Percentiles rank a stretch among this genome's conserved stretches.
These are phyloP conservation scores for Aphanomyces invadans DNA, from an alignment of 352 stramenopile genomes.

Conservation along the genomic window DNA sequence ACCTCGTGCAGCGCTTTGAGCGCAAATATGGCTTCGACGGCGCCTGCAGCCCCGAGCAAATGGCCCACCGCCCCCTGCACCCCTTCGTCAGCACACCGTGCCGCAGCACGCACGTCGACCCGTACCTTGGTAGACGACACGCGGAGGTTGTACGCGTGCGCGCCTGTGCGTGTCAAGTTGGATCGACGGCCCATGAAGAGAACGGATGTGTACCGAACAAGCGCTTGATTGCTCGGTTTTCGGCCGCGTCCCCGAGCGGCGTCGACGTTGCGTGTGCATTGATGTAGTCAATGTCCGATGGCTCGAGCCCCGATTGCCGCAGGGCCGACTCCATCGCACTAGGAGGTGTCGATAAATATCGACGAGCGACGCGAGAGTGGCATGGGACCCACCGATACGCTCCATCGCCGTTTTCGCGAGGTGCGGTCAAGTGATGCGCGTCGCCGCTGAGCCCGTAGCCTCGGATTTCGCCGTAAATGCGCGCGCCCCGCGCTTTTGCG, in stretches of 20 bases:
- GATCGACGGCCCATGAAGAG: background rate
- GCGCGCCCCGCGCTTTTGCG: conserved; percentile 85
- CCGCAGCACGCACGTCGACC: background rate
- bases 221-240: conserved; percentile 86
- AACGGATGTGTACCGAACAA: conserved; percentile 44
- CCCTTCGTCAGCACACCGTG: conserved; percentile 4
- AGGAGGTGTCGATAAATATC: conserved; percentile 48
- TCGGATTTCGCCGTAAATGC: conserved; percentile 92
- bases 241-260: conserved; percentile 92
- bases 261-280: conserved; percentile 99
- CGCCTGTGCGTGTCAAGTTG: conserved; percentile 7
- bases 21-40: conserved; percentile 93
- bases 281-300: conserved; percentile 93
- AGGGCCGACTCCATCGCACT: conserved; percentile 91
- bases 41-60: conserved; percentile 92
- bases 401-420: conserved; percentile 55
- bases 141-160: conserved; percentile 41
- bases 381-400: conserved; percentile 35
- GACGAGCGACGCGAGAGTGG: conserved; percentile 16
- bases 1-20: conserved; percentile 88
- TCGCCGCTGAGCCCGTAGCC: conserved; percentile 95
- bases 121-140: conserved; percentile 79
- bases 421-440: conserved; percentile 89
- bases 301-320: conserved; percentile 49
- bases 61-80: conserved; percentile 90